These are phyloP conservation scores for Phytophthora agathidicida DNA, from an alignment of 352 stramenopile species.

Conservation along the genomic window DNA sequence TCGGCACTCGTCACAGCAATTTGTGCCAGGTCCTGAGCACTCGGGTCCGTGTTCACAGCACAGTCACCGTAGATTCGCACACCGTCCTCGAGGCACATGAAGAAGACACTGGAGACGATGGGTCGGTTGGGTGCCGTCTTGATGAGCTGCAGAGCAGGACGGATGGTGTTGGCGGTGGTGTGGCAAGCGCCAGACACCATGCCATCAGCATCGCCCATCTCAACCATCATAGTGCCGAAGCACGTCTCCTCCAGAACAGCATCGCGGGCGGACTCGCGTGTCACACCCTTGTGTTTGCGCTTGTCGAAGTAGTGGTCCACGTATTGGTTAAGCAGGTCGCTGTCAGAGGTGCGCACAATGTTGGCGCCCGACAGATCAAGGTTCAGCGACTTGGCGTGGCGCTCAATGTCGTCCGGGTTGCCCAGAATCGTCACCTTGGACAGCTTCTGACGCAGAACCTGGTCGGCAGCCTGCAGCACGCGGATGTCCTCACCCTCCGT, in stretches of 20 bases:
- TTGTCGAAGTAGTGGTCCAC: conserved; percentile 69
- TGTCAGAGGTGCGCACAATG: conserved; percentile 63
- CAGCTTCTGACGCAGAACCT: conserved; percentile 69
- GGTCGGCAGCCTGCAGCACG: conserved; percentile 79
- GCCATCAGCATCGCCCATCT: conserved; percentile 77
- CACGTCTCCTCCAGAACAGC: conserved; percentile 74
- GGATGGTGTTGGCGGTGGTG: conserved; percentile 89
- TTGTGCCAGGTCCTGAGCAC: conserved; percentile 71
- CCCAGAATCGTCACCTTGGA: conserved; percentile 83
- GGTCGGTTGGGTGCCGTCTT: conserved; percentile 75
- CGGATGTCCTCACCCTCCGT: conserved; percentile 85
- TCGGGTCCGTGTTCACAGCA: conserved; percentile 86
- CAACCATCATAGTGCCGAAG: conserved; percentile 89
- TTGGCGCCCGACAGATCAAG: conserved; percentile 66
- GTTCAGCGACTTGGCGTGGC: conserved; percentile 69
- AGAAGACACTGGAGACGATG: conserved; percentile 87
- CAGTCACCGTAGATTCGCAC: conserved; percentile 88
- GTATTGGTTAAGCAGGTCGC: conserved; percentile 61
- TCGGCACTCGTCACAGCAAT: conserved; percentile 82
- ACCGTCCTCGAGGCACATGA: conserved; percentile 86
- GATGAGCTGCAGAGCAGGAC: conserved; percentile 87
- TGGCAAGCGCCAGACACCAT: conserved; percentile 88
- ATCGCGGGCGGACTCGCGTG: conserved; percentile 56
- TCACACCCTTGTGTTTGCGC: conserved; percentile 88
- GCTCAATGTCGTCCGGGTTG: conserved; percentile 67